Base-by-base conservation (phyloP, 495 filamentous ascomycete genomes). In the Penicillium taxi region DNA sequence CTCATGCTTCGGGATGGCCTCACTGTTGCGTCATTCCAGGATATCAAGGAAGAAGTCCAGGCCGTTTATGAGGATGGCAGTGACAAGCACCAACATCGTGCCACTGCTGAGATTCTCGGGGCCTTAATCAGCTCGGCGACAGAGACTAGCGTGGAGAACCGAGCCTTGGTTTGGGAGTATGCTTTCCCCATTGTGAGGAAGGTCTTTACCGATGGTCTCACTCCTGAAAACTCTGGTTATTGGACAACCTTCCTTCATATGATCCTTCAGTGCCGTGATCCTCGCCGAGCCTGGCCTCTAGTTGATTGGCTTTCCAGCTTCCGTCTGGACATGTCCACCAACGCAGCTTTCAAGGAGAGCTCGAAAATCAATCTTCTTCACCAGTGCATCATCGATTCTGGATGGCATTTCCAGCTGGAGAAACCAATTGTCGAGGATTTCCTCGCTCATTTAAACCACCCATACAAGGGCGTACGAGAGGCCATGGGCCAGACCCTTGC, bases 331-430 rank as follows among this genome's bases (percentile, higher is more conserved):
- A 90, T 95, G 82, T 64, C 76, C 15, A 95, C 90, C 1, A 95
- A 96, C 58, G 91, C 91, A 4, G 91, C 91, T 7, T 99, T 99
- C 74, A 99, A 99, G 59, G 93, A 99, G 50, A 96, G 89, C 39
- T 88, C 89, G 4, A 96, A 96, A 63, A 84, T 99, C 27, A 83
- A 91, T 47, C 72, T 96, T 9, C 68, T 99, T 22, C 84, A 94
- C 47, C 85, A 94, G 46, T 80, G 81, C 42, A 84, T 96, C 44
- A 77, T 76, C 40, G 86, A 94, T 55, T 70, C 80, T 32, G 93
- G 93, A 2, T 99, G 91, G 91, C 91, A 96, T 59, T 96, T 95
- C 70, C 87, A 84, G 42, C 72, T 84, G 2, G 88, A 94, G 38
- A 88, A 86, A 64, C 88, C 93, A 4, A 88, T 96, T 40, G 59